Evolutionary conservation across 1,284 basidiomycete genomes (phyloP), one percentile per base, ranked within the genome.

Genomic region (Rhizopogon parksii): DNA sequence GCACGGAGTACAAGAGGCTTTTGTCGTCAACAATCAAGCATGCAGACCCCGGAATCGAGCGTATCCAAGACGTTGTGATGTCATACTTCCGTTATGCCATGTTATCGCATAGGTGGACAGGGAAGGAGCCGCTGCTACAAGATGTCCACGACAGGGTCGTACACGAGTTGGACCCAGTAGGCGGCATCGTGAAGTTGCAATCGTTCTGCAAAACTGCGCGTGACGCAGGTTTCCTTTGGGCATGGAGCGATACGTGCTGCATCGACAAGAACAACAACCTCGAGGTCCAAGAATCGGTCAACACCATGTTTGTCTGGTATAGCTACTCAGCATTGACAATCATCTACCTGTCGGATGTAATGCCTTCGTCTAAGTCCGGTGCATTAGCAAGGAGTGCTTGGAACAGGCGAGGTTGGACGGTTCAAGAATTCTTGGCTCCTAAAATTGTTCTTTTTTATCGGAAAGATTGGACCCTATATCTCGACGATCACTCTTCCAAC

Each of bases 231-330:
- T 60, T 56, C 36, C 50, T 51, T 7, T 61, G 57, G 58, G 59
- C 52, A 4, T 60, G 59, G 59, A 59, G 52, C 0, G 59, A 63
- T 25, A 60, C 59, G 0, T 61, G 59, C 14, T 60, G 59, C 30
- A 63, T 60, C 38, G 60, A 60, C 36, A 60, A 60, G 40, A 45
- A 47, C 51, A 60, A 61, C 6, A 61, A 59, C 21, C 50, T 61
- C 7, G 59, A 60, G 17, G 60, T 63, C 40, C 58, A 61, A 46
- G 59, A 60, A 45, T 57, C 59, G 19, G 57, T 60, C 52, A 53
- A 60, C 25, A 60, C 59, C 49, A 60, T 60, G 61, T 60, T 63
- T 53, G 57, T 25, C 27, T 60, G 61, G 59, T 63, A 60, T 24
- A 47, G 52, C 6, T 53, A 53, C 1, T 60, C 59, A 36, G 57